These are phyloP conservation scores for Limtongozyma cylindracea DNA, from an alignment of 805 yeast species.

Conservation along the genomic window DNA sequence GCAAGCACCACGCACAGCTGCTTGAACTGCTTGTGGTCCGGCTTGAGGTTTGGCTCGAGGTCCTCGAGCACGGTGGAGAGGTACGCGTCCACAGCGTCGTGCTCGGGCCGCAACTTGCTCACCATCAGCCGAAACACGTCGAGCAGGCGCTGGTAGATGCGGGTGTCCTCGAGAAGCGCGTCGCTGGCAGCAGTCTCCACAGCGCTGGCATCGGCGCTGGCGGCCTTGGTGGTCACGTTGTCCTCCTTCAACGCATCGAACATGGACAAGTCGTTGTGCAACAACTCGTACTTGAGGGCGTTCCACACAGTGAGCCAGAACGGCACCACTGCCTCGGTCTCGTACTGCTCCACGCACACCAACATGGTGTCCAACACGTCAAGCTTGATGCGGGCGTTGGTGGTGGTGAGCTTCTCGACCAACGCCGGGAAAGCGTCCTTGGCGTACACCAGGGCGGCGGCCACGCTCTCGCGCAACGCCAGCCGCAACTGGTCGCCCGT, in stretches of 20 bases:
- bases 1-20: constrained; percentile 34
- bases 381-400: constrained; percentile 44
- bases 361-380: constrained; percentile 48
- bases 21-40: constrained; percentile 22
- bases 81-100: too few relatives aligned
- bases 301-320: constrained; percentile 69
- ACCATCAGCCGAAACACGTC: too few relatives aligned
- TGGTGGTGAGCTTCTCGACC: constrained; percentile 55
- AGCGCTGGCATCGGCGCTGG: too few relatives aligned
- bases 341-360: constrained; percentile 26
- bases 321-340: constrained; percentile 18
- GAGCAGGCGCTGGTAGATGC: too few relatives aligned
- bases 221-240: too few relatives aligned
- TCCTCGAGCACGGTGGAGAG: constrained; percentile 10
- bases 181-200: too few relatives aligned
- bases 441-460: constrained; percentile 37
- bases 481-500: constrained; percentile 47
- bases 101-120: too few relatives aligned
- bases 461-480: constrained; percentile 32
- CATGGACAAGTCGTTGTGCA: constrained; percentile 35
- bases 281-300: constrained; percentile 68
- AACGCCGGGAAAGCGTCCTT: constrained; percentile 54
- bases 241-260: constrained; percentile 4
- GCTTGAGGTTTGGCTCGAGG: constrained; percentile 21
- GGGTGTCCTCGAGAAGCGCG: too few relatives aligned